Base-by-base conservation (phyloP, 1,284 basidiomycete genomes). In the Ceratobasidium sp. region DNA sequence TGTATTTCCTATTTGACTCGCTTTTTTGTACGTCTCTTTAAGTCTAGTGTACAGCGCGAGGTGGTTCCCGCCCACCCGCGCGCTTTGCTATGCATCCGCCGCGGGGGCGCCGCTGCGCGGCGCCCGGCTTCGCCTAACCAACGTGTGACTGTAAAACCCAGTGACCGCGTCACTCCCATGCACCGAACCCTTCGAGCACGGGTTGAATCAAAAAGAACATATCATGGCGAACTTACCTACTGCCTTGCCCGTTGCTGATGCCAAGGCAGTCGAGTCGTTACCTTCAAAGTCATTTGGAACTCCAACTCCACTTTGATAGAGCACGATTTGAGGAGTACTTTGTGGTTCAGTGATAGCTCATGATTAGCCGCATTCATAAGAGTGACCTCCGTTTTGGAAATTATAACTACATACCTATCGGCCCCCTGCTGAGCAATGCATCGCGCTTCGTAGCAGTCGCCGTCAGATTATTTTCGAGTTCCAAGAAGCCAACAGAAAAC, bases 221-320 rank as follows among this genome's bases (percentile, higher is more conserved):
- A n/a, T n/a, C n/a, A n/a, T n/a, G n/a, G n/a, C n/a, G n/a, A n/a
- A 46, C 59, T 61, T 42, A 68, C 66, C 66, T 20, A 54, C 38
- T 20, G 50, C 62, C n/a, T 13, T 76, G 13, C 62, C 62, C 28
- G 46, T 54, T 7, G 20, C 20, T 3, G 52, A 23, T 48, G 66
- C 66, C 50, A 50, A 26, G 17, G 20, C 26, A 66, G 42, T 44
- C 7, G 46, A 40, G 12, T 46, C 23, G 26, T 67, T 46, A 13
- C 10, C 69, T 38, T 26, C 20, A 42, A 77, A 50, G 48, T 77
- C 42, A 42, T 26, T 38, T 33, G 23, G 38, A 38, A 61, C 50
- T 26, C 77, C 77, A 23, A 78, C 54, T 12, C 77, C 77, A 33
- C 73, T 78, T 62, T 78, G 77, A 62, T 78, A 78, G 28, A 65